Conservation (phyloP, 1,284 basidiomycete genomes). For the Spongispora temasekensis region DNA sequence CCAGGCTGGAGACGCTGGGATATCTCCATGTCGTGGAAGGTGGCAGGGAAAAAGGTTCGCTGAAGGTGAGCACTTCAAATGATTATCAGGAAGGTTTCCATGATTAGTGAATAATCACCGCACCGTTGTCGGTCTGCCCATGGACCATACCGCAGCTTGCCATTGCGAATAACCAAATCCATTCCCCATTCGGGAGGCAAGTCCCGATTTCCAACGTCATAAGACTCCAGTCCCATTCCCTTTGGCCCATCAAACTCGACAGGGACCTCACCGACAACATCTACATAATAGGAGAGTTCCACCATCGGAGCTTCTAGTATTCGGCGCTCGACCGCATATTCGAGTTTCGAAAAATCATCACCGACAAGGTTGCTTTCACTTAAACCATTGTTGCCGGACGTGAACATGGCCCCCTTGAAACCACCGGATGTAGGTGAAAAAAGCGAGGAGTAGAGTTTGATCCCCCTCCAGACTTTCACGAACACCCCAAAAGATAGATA, state of each 20-base stretch:
- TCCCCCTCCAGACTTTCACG: conserved; percentile 34
- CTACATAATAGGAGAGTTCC: conserved; percentile 83
- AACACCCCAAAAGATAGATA: conserved; percentile 35
- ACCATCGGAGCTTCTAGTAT: conserved; percentile 76
- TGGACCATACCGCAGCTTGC: conserved; percentile 82
- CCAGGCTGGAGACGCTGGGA: conserved; percentile 67
- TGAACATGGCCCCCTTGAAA: conserved; percentile 8
- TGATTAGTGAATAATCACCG: conserved; percentile 11
- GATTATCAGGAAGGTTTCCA: conserved; percentile 3
- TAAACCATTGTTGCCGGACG: conserved; percentile 36
- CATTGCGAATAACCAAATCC: conserved; percentile 77
- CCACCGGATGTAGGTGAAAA: conserved; percentile 19
- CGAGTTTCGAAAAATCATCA: conserved; percentile 54
- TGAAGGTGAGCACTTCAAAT: conserved; percentile 69
- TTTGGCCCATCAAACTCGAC: conserved; percentile 35
- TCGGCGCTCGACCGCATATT: conserved; percentile 87
- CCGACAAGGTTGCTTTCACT: conserved; percentile 59
- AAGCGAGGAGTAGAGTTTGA: conserved; percentile 49
- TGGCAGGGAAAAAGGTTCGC: conserved; percentile 77
- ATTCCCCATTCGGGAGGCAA: conserved; percentile 91
- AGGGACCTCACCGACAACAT: conserved; percentile 72
- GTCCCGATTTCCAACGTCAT: conserved; percentile 85
- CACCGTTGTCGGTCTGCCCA: conserved; percentile 93
- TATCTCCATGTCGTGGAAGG: conserved; percentile 65
- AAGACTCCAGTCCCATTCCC: conserved; percentile 44